Base-by-base conservation (phyloP, 2,329 filamentous ascomycete genomes). In the Pseudocercospora crystallina region DNA sequence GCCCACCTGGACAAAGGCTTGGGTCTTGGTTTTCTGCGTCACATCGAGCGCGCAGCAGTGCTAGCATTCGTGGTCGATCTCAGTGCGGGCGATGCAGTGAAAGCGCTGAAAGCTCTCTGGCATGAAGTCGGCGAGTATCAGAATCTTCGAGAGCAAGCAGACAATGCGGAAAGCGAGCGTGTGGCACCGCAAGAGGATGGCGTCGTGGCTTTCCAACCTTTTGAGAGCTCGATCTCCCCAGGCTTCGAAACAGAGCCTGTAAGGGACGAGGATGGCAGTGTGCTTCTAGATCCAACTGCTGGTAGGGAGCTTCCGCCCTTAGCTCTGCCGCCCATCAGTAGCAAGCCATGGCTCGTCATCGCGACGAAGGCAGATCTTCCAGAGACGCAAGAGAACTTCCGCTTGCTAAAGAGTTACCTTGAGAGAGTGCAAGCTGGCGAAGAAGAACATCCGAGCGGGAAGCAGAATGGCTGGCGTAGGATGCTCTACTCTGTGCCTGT, bases 281-380 rank as follows among this genome's bases (percentile, higher is more conserved):
- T 55, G n/a, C 44, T 65, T 11, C 58, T 64, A 10, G 51, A 63
- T 35, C 57, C 59, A 9, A 51, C 60, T 15, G 51, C 56, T 30
- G 54, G 61, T 40, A 43, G 55, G 12, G 41, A 51, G 32, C 69
- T 82, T 14, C 76, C 74, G 35, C 76, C 72, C 17, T 69, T 80
- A 31, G 69, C 71, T 33, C 72, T 80, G 9, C 77, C 88, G n/a
- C 83, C 86, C 35, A 95, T 97, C 59, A 87, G 88, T n/a, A 82
- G 82, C 31, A 99, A 99, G 73, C 91, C 94, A 1, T 99, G 94
- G 94, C 94, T 95, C 64, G 91, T 96, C 5, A 84, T 96, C 37
- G 92, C 89, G 1, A 96, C 91, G 14, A 97, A 97, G 72, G 91
- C 89, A 1, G 92, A 97, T 68, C 69, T 95, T 47, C 82, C 85